phyloP scores from a whole-genome alignment of 495 filamentous ascomycete species.

The Podospora tetraspora region DNA sequence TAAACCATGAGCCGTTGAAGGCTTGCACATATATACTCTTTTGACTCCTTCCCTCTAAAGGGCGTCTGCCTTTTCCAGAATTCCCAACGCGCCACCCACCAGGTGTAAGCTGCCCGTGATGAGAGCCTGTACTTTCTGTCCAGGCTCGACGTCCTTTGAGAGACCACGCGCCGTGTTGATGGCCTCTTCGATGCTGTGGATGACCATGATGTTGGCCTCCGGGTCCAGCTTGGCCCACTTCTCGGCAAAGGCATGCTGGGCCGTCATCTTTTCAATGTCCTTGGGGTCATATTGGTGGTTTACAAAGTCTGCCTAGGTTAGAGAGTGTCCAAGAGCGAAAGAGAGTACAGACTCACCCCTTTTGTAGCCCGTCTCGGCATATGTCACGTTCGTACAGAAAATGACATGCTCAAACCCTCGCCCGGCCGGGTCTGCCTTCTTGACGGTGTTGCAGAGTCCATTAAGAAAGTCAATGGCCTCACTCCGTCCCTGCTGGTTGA shows the following conservation, averaged over 20 bases:
- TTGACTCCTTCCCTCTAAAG: slow-evolving; percentile 14
- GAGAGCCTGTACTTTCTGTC: slow-evolving; percentile 40
- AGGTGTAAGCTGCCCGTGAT: slow-evolving; percentile 61
- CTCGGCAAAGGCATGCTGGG: slow-evolving; percentile 68
- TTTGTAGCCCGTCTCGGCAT: slow-evolving; percentile 62
- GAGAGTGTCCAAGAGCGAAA: background rate
- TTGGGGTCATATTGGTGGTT: slow-evolving; percentile 64
- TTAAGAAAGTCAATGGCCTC: slow-evolving; percentile 67
- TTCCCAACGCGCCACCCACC: slow-evolving; percentile 53
- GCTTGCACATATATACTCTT: background rate
- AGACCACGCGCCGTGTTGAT: slow-evolving; percentile 60
- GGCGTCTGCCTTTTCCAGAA: slow-evolving; percentile 42
- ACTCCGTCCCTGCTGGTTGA: slow-evolving; percentile 90
- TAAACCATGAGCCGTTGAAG: background rate
- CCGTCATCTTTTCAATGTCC: slow-evolving; percentile 61
- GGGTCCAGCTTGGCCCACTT: slow-evolving; percentile 67
- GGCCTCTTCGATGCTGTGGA: slow-evolving; percentile 80
- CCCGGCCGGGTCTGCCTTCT: slow-evolving; percentile 34
- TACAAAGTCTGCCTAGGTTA: slow-evolving; percentile 56
- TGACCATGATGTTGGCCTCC: slow-evolving; percentile 54
- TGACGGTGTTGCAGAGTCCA: slow-evolving; percentile 55
- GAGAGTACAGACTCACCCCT: slow-evolving; percentile 26
- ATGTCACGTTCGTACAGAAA: slow-evolving; percentile 88
- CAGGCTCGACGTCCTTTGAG: slow-evolving; percentile 22
- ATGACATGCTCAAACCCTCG: slow-evolving; percentile 71